These are phyloP conservation scores for Blastobotrys peoriensis DNA, from an alignment of 805 yeast species.

Conservation along the genomic window DNA sequence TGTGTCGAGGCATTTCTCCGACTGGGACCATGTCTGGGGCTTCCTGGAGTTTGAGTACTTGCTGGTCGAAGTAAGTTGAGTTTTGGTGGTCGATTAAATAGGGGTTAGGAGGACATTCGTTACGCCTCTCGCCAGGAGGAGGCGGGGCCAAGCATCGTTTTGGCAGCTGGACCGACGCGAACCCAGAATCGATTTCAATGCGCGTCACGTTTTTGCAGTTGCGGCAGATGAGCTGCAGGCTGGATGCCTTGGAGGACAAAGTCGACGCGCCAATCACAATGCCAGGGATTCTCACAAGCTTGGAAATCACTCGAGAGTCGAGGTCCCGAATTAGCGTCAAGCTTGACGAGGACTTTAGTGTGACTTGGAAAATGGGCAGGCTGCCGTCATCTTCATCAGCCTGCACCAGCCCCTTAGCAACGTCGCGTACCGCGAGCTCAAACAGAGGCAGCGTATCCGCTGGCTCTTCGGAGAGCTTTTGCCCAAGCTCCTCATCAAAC, in stretches of 20 bases:
- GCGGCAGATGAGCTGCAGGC: constrained; percentile 78
- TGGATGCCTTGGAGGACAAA: constrained; percentile 78
- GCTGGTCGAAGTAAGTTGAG: constrained; percentile 92
- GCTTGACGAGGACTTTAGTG: constrained; percentile 65
- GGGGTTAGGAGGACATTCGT: constrained; percentile 81
- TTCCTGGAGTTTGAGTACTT: constrained; percentile 87
- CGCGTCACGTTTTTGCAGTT: constrained; percentile 76
- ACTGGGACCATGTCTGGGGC: constrained; percentile 99
- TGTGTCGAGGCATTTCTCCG: constrained; percentile 97
- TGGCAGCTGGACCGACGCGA: constrained; percentile 67
- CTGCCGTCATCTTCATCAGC: constrained; percentile 35
- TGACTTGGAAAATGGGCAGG: constrained; percentile 80
- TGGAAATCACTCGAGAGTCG: constrained; percentile 81
- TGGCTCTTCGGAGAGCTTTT: constrained; percentile 79
- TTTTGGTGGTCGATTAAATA: constrained; percentile 90
- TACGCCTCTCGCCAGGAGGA: constrained; percentile 41
- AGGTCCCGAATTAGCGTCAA: constrained; percentile 71
- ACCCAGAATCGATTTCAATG: constrained; percentile 56
- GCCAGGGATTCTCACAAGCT: constrained; percentile 86
- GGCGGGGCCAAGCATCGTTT: constrained; percentile 53
- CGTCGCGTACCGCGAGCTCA: constrained; percentile 53
- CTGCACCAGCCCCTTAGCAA: constrained; percentile 60
- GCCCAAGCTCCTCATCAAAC: constrained; percentile 84
- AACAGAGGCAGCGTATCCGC: constrained; percentile 80
- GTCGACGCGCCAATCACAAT: constrained; percentile 90